Evolutionary conservation across 768 basidiomycete species (phyloP).

Genomic region (Tricholomella constricta): DNA sequence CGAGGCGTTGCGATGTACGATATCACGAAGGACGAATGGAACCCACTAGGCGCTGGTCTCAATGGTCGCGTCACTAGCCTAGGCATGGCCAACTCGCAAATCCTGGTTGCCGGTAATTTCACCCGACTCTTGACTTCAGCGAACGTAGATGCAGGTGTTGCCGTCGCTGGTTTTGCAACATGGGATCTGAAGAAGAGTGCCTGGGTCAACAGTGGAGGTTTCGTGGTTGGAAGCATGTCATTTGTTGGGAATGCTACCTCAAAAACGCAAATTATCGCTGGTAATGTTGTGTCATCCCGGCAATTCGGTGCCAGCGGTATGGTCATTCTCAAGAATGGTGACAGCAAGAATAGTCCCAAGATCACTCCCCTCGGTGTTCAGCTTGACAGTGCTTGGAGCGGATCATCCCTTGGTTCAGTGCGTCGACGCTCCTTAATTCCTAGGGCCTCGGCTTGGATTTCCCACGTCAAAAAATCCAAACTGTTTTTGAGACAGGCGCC

Average conservation of each 20-base stretch:
- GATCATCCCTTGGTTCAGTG: conserved; percentile 26
- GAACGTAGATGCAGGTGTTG: conserved; percentile 34
- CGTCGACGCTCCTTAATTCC: conserved; percentile 41
- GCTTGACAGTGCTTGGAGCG: conserved; percentile 44
- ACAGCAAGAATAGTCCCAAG: conserved; percentile 47
- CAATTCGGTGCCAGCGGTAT: conserved; percentile 78
- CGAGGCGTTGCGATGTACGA: conserved; percentile 73
- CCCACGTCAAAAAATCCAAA: conserved; percentile 43
- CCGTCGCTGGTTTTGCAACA: conserved; percentile 65
- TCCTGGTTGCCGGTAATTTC: conserved; percentile 80
- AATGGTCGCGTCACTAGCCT: conserved; percentile 75
- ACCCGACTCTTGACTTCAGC: conserved; percentile 42
- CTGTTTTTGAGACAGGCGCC: conserved; percentile 57
- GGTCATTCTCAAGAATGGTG: conserved; percentile 73
- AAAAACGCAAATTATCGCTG: conserved; percentile 66
- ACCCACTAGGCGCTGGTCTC: conserved; percentile 68
- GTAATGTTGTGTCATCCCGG: conserved; percentile 56
- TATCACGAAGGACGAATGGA: conserved; percentile 65
- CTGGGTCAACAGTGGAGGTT: conserved; percentile 80
- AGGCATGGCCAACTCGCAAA: conserved; percentile 43
- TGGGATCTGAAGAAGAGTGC: conserved; percentile 63
- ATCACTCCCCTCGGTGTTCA: conserved; percentile 64
- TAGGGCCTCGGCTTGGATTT: conserved; percentile 49
- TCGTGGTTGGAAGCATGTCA: conserved; percentile 69
- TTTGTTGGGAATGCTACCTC: conserved; percentile 70